These are phyloP conservation scores for Scutellaria barbata DNA, from an alignment of 257 asterid genomes.

Conservation along the genomic window DNA sequence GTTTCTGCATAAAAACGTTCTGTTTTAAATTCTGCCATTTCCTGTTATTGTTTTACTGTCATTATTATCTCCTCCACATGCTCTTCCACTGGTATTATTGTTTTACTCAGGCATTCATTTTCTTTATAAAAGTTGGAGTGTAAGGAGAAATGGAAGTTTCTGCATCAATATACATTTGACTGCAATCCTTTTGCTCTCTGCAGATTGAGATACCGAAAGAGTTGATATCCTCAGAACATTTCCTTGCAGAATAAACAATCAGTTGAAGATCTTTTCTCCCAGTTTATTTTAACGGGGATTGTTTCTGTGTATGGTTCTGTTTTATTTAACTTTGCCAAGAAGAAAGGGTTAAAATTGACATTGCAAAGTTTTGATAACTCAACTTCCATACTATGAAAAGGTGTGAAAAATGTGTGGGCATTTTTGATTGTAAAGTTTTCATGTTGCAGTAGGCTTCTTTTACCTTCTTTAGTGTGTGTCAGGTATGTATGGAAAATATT, in stretches of 20 bases:
- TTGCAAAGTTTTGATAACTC: not conserved
- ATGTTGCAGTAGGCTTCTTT: no score
- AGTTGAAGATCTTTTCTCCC: conserved; percentile 9
- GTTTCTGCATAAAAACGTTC: conserved; percentile 21
- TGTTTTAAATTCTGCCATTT: conserved; percentile 11
- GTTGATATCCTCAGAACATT: conserved; percentile 64
- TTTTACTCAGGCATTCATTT: not conserved
- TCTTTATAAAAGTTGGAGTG: no score
- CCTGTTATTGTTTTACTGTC: conserved; percentile 8
- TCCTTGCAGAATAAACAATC: no score
- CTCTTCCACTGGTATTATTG: not conserved
- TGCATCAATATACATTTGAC: conserved; percentile 25
- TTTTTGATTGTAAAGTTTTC: conserved; percentile 15
- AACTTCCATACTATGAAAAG: not conserved
- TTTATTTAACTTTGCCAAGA: not conserved
- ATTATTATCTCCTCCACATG: not conserved
- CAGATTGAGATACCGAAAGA: conserved; percentile 98
- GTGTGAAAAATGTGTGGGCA: conserved; percentile 2
- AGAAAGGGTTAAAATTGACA: not conserved
- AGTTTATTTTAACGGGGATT: not conserved
- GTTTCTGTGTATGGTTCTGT: not conserved
- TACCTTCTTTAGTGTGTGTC: no score
- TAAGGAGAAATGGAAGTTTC: conserved; percentile 9
- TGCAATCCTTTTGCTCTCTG: conserved; percentile 36
- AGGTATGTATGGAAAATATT: not conserved